Conservation (phyloP, 129 eudicot genomes). For the Tanacetum coccineum region DNA sequence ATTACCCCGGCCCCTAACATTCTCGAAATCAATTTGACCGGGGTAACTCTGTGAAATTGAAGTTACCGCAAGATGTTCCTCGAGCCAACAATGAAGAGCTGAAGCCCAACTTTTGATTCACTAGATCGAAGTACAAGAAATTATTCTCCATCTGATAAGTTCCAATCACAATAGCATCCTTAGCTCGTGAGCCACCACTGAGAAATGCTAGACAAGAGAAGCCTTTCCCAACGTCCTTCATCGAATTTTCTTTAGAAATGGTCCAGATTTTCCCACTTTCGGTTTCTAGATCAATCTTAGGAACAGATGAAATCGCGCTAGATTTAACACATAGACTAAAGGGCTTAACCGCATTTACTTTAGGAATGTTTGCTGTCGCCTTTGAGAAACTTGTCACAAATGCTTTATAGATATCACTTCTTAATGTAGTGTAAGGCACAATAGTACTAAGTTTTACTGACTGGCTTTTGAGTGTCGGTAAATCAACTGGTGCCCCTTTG, state of each 20-base stretch:
- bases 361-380: background rate
- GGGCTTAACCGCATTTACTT: background rate
- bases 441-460: background rate
- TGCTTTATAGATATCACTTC: constrained; percentile 8
- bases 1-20: background rate
- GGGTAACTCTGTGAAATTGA: background rate
- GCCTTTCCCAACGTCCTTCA: background rate
- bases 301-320: background rate
- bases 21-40: background rate
- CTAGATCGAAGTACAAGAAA: too few species aligned
- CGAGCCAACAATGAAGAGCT: background rate
- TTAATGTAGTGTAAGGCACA: background rate
- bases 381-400: background rate
- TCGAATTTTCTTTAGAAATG: background rate
- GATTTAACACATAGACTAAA: background rate
- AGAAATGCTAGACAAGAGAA: background rate
- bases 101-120: too few species aligned
- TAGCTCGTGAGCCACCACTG: background rate
- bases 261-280: background rate
- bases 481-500: background rate
- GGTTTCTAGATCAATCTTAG: background rate
- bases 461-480: background rate
- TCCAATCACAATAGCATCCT: background rate
- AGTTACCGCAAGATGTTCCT: background rate
- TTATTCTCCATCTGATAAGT: too few species aligned